Evolutionary conservation across 768 basidiomycete genomes (phyloP).

Genomic region (Tricholoma flavovirens): DNA sequence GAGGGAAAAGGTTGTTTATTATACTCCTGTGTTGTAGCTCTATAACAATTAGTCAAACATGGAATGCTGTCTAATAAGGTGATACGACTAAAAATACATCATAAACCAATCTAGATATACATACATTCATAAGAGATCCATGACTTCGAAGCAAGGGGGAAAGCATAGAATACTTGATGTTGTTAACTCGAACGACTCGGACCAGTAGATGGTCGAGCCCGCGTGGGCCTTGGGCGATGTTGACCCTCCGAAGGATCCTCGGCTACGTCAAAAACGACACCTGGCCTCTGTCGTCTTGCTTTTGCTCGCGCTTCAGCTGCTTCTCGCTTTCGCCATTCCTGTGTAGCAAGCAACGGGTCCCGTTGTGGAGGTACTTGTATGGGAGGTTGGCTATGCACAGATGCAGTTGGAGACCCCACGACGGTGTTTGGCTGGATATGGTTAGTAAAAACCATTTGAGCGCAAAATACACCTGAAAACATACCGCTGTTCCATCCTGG

Average conservation of each 20-base stretch:
- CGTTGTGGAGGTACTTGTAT: slow-evolving; percentile 54
- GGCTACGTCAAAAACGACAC: slow-evolving; percentile 59
- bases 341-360: slow-evolving; percentile 58
- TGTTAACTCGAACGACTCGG: slow-evolving; percentile 8
- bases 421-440: slow-evolving; percentile 57
- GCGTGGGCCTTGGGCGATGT: slow-evolving; percentile 18
- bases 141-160: neutral
- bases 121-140: neutral
- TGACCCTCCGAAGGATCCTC: slow-evolving; percentile 46
- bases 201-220: slow-evolving; percentile 4
- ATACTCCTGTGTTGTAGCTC: neutral
- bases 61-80: neutral
- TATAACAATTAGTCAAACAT: neutral
- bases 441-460: slow-evolving; percentile 8
- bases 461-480: slow-evolving; percentile 19
- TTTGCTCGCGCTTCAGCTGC: slow-evolving; percentile 43
- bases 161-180: neutral
- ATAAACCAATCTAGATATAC: neutral
- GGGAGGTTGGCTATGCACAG: slow-evolving; percentile 51
- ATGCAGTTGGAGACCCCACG: slow-evolving; percentile 69
- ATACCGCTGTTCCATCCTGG: slow-evolving; percentile 72
- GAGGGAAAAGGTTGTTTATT: neutral
- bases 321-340: slow-evolving; percentile 66
- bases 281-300: slow-evolving; percentile 45
- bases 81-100: neutral